These are phyloP conservation scores for Fusarium graminum DNA, from an alignment of 2,329 filamentous ascomycete species.

Conservation along the genomic window DNA sequence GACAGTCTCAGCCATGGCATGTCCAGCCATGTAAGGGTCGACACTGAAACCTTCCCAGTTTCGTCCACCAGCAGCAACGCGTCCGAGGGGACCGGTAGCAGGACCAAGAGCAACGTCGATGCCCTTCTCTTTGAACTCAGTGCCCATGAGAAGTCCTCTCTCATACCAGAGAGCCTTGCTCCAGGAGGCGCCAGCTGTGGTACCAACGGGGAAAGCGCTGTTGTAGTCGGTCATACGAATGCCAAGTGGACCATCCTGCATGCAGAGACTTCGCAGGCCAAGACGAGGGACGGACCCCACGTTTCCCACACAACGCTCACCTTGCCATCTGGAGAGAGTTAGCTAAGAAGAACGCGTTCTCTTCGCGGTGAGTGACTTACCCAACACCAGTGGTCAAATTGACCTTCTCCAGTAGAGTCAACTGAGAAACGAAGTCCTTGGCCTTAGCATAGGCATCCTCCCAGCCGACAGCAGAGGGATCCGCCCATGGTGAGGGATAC, in stretches of 20 bases:
- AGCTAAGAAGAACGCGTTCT: not conserved
- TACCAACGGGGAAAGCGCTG: slow-evolving; percentile 83
- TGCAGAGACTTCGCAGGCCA: slow-evolving; percentile 79
- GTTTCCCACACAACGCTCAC: slow-evolving; percentile 83
- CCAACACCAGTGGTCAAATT: slow-evolving; percentile 93
- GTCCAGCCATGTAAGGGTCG: slow-evolving; percentile 80
- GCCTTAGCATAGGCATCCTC: slow-evolving; percentile 81
- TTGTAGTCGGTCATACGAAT: slow-evolving; percentile 82
- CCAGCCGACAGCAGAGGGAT: slow-evolving; percentile 79
- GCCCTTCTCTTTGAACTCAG: slow-evolving; percentile 80
- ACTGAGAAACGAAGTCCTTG: slow-evolving; percentile 80
- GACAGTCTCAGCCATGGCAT: slow-evolving; percentile 78
- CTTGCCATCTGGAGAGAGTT: slow-evolving; percentile 53
- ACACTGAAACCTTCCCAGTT: slow-evolving; percentile 78
- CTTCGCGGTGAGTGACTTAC: slow-evolving; percentile 60
- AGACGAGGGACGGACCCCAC: slow-evolving; percentile 77
- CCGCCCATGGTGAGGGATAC: slow-evolving; percentile 91
- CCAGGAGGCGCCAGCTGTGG: slow-evolving; percentile 87
- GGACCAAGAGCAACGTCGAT: slow-evolving; percentile 76
- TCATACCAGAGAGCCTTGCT: slow-evolving; percentile 75
- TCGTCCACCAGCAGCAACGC: slow-evolving; percentile 61
- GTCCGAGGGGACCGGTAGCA: slow-evolving; percentile 62
- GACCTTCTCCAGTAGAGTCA: slow-evolving; percentile 90
- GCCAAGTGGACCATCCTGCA: slow-evolving; percentile 88
- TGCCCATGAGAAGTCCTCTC: slow-evolving; percentile 62